These are phyloP conservation scores for Botrytis galanthina DNA, from an alignment of 2,329 filamentous ascomycete genomes.

Conservation along the genomic window DNA sequence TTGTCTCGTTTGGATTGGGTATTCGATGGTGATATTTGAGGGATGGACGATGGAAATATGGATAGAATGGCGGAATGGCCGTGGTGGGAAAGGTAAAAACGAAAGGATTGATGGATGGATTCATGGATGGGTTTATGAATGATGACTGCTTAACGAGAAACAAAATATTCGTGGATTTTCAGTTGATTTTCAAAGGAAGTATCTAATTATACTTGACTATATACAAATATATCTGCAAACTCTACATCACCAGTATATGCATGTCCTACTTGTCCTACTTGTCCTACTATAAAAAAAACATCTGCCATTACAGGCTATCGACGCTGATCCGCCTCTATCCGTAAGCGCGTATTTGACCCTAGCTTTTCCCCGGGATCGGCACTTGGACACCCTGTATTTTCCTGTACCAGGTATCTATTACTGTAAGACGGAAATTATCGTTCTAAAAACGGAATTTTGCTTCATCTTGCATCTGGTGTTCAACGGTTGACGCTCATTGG, in stretches of 20 bases:
- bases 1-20: not conserved
- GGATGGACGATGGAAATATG: not conserved
- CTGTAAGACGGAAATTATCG: not conserved
- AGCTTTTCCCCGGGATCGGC: slow-evolving; percentile 7
- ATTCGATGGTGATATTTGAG: not conserved
- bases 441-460: slow-evolving; percentile 2
- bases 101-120: not conserved
- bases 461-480: slow-evolving; percentile 15
- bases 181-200: not conserved
- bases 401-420: not conserved
- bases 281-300: not conserved
- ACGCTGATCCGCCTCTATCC: not conserved
- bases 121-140: not conserved
- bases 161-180: not conserved
- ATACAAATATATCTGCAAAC: not conserved
- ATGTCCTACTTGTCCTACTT: not conserved
- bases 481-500: not conserved
- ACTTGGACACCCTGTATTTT: not conserved
- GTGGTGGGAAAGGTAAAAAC: not conserved
- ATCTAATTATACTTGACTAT: not conserved
- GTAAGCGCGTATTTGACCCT: not conserved
- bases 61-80: not conserved
- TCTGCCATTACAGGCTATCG: not conserved
- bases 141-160: not conserved
- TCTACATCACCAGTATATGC: not conserved